Evolutionary conservation across 345 rosid species (phyloP).

Genomic region (Salix dunnii): DNA sequence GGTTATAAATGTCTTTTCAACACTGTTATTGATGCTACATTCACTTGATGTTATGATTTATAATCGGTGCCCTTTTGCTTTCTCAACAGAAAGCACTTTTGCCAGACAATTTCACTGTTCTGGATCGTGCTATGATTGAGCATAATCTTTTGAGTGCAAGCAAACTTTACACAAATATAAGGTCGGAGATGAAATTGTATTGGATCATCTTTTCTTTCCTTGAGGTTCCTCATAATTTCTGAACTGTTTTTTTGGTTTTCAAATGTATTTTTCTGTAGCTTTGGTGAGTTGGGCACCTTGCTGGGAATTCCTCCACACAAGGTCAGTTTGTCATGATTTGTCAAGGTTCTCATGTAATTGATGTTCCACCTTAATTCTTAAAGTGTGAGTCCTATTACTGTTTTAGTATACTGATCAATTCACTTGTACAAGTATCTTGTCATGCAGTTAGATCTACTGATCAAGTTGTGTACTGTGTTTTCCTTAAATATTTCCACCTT

Average conservation of each 20-base stretch:
- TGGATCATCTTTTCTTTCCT: not conserved
- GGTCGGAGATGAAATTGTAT: slow-evolving; percentile 37
- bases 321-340: slow-evolving; percentile 31
- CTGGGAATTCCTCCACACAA: slow-evolving; percentile 88
- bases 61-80: slow-evolving; percentile 11
- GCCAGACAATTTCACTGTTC: slow-evolving; percentile 91
- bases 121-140: slow-evolving; percentile 98
- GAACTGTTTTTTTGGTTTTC: not conserved
- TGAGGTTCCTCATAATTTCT: not conserved
- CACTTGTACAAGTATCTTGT: not conserved
- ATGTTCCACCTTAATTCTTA: not conserved
- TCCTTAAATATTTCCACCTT: not conserved
- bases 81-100: slow-evolving; percentile 74
- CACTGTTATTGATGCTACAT: not conserved
- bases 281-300: slow-evolving; percentile 93
- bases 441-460: not conserved
- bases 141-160: slow-evolving; percentile 96
- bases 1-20: slow-evolving; percentile 37
- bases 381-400: not conserved
- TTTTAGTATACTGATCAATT: not conserved
- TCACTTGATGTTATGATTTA: slow-evolving; percentile 1
- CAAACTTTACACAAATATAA: slow-evolving; percentile 93
- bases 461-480: not conserved
- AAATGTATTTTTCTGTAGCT: slow-evolving; percentile 39
- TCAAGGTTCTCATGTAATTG: not conserved